These are phyloP conservation scores for Vickermania ingenoplastis DNA, from an alignment of 208 protist genomes.

Conservation along the genomic window DNA sequence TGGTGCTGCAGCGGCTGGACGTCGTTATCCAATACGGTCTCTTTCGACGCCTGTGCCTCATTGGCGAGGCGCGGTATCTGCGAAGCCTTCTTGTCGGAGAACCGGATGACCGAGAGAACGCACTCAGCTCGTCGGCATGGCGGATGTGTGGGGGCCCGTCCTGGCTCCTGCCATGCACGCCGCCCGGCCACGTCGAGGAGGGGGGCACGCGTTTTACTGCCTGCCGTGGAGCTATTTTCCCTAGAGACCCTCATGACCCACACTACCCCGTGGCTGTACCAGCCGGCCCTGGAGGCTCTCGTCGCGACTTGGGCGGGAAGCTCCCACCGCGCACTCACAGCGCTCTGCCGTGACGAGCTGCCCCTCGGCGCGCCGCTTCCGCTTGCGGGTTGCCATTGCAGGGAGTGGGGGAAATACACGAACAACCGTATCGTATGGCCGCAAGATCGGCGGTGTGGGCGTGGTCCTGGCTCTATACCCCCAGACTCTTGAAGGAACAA, in stretches of 20 bases:
- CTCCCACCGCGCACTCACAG: too few species aligned
- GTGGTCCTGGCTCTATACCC: too few species aligned
- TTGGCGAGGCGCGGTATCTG: slow-evolving; percentile 23
- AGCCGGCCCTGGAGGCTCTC: slow-evolving; percentile 9
- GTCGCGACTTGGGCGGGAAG: slow-evolving; percentile 1
- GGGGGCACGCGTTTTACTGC: slow-evolving; percentile 9
- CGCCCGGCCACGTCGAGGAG: too few species aligned
- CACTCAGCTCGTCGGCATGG: slow-evolving; percentile 11
- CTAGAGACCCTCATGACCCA: slow-evolving; percentile 40
- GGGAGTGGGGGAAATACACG: too few species aligned
- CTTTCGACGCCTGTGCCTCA: slow-evolving; percentile 27
- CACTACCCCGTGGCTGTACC: slow-evolving; percentile 30
- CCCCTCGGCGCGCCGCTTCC: too few species aligned
- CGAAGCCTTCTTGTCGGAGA: slow-evolving; percentile 8
- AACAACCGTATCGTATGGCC: too few species aligned
- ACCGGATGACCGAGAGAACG: not conserved
- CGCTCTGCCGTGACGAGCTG: too few species aligned
- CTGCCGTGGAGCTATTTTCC: slow-evolving; percentile 67
- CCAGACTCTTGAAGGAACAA: too few species aligned
- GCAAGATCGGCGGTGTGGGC: too few species aligned
- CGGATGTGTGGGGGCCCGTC: slow-evolving; percentile 21
- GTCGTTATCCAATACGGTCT: slow-evolving; percentile 27
- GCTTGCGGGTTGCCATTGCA: too few species aligned
- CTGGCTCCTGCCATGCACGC: slow-evolving; percentile 28
- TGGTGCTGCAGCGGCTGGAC: slow-evolving; percentile 17